A percentile compares a stretch with the other conserved stretches of the same genome.
Conservation (phyloP, 1,139 yeast genomes). For the Citeromyces hawaiiensis region DNA sequence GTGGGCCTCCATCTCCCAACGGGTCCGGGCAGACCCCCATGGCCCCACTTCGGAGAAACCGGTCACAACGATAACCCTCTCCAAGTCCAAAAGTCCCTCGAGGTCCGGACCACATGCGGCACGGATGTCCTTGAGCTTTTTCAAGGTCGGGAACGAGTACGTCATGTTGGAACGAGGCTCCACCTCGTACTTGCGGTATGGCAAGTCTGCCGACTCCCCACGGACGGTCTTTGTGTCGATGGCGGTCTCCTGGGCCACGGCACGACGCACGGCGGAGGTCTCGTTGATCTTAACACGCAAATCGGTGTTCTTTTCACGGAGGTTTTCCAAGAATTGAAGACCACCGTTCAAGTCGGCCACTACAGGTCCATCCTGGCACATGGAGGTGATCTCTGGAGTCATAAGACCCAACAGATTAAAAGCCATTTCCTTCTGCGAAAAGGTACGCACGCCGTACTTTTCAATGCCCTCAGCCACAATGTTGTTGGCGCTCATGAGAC, state of each 20-base stretch:
- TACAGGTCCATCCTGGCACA: slow-evolving; percentile 89
- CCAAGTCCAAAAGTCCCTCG: slow-evolving; percentile 87
- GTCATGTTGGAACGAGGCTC: slow-evolving; percentile 93
- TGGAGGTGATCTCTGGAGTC: slow-evolving; percentile 73
- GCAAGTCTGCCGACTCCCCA: slow-evolving; percentile 84
- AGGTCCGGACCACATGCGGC: slow-evolving; percentile 49
- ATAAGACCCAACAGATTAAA: slow-evolving; percentile 90
- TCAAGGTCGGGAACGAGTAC: slow-evolving; percentile 83
- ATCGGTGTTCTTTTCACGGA: slow-evolving; percentile 75
- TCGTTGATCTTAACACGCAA: slow-evolving; percentile 75
- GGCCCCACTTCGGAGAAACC: slow-evolving; percentile 99
- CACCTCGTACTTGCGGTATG: slow-evolving; percentile 60
- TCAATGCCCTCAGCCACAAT: slow-evolving; percentile 97
- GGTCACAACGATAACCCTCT: slow-evolving; percentile 83
- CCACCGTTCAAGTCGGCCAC: slow-evolving; percentile 99
- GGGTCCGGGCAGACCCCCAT: slow-evolving; percentile 98
- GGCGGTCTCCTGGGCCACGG: slow-evolving; percentile 88
- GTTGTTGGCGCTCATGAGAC: slow-evolving; percentile 94
- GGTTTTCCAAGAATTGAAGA: slow-evolving; percentile 81
- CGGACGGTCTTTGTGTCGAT: slow-evolving; percentile 85
- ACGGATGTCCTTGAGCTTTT: slow-evolving; percentile 64
- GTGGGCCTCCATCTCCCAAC: slow-evolving; percentile 98
- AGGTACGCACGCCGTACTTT: slow-evolving; percentile 90
- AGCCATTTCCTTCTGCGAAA: slow-evolving; percentile 98
- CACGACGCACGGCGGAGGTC: slow-evolving; percentile 86